Evolutionary conservation across 2,329 filamentous ascomycete genomes (phyloP), one percentile per base, ranked within the genome.

Genomic region (Ascochyta koolunga): DNA sequence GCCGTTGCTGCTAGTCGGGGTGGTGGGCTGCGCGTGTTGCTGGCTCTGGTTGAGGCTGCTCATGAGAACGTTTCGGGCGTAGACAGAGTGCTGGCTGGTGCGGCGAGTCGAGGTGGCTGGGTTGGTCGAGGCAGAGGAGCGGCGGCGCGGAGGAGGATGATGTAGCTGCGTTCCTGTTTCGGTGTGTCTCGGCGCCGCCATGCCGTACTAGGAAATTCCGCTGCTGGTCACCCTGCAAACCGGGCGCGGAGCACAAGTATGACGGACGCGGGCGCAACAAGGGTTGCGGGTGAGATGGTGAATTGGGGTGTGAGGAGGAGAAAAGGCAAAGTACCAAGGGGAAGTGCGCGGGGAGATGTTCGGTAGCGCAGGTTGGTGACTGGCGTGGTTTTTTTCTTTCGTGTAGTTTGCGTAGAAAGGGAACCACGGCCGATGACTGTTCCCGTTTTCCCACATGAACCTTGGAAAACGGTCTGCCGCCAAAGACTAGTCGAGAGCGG

Each of bases 41-140:
- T 50, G 57, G 45, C 63, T 59, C 27, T 65, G 61, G 50, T 61
- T 61, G 60, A 75, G 67, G 65, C 67, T 74, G 70, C 75, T 78
- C 76, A 82, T 80, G 67, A 82, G 78, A 65, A 78, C 79, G 64
- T 77, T 77, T 71, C 79, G 78, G 43, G 81, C 80, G 62, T 80
- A 77, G 56, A 70, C 66, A 46, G 79, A 81, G 68, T 80, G 80
- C 65, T 81, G 78, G 67, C 76, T 74, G 65, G 72, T 69, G 52
- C 66, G 69, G 53, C 67, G 66, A 4, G 50, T 38, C 46, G 52
- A 51, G 55, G 48, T 38, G 51, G 51, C 59, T 43, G 38, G 42
- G 37, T 49, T 50, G 53, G 54, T 43, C 22, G 64, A 60, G 45
- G 60, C 31, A 33, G 66, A 66, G 27, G 69, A 66, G 50, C 58